phyloP scores from a whole-genome alignment of 2,329 filamentous ascomycete genomes.

The Hymenoscyphus fructigenus region DNA sequence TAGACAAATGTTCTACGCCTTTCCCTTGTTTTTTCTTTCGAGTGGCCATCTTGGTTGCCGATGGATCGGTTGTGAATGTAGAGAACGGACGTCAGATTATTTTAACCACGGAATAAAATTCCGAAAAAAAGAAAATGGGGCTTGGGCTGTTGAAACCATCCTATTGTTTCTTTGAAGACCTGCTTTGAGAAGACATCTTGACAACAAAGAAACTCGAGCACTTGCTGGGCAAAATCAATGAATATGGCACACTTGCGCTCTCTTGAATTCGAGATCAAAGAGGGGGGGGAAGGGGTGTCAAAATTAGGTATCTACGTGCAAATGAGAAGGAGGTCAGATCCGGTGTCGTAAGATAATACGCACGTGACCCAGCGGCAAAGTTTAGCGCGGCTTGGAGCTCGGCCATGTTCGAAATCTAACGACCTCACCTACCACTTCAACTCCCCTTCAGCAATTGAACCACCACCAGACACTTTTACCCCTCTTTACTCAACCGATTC shows the following conservation, averaged over 20 bases:
- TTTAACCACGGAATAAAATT: too few species aligned
- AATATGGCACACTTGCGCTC: too few species aligned
- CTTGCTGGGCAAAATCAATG: too few species aligned
- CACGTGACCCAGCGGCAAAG: too few species aligned
- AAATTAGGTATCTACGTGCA: too few species aligned
- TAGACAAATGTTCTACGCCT: too few species aligned
- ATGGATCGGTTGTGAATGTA: not conserved
- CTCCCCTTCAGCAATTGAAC: constrained; percentile 37
- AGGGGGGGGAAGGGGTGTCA: too few species aligned
- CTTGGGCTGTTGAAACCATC: not conserved
- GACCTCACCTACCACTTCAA: constrained; percentile 33
- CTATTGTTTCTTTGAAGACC: not conserved
- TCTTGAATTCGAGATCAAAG: too few species aligned
- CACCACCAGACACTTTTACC: constrained; percentile 26
- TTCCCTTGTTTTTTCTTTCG: too few species aligned
- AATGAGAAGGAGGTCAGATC: too few species aligned
- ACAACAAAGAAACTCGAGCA: not conserved
- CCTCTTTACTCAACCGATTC: constrained; percentile 37
- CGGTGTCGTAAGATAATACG: too few species aligned
- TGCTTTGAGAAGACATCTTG: not conserved
- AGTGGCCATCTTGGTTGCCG: not conserved
- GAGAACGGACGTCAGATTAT: too few species aligned
- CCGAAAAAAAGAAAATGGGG: not conserved
- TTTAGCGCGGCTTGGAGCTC: not conserved
- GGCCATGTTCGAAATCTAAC: constrained; percentile 33